Base-by-base conservation (phyloP, 805 yeast species). In the Wickerhamiella azyma region DNA sequence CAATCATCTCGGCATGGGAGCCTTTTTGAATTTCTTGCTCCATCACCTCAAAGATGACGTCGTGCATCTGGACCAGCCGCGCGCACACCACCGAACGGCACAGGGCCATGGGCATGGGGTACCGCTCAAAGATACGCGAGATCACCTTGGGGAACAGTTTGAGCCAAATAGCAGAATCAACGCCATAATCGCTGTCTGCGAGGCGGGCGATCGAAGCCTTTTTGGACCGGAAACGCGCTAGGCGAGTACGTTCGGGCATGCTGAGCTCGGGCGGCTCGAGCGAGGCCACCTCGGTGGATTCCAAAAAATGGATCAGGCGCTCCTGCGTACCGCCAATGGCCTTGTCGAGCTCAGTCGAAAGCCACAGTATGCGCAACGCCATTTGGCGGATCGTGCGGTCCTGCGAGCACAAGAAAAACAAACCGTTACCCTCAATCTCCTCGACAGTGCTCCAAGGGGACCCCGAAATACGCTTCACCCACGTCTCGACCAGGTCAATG, bases 131-230 rank as follows among this genome's bases (percentile, higher is more conserved):
- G 49, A 92, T 76, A 1, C 76, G 68, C 29, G 73, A 77, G 37
- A 92, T 64, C 2, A 92, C 65, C 32, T 72, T 74, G 1, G 96
- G 96, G 55, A 83, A 86, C 1, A 81, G 73, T 50, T 94, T 74
- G 55, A 89, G 81, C 98, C 98, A 92, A n/a, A 92, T 66, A 0
- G 97, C 94, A 1, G 94, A 79, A 64, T 92, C 98, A 9, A 92
- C 88, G 1, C 97, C 96, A 57, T 88, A 83, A 48, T 82, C 94
- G 1, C 94, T 82, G 53, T 85, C 95, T 0, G 95, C 95, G 6
- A 92, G 66, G 42, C 77, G 72, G 0, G 82, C 67, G n/a, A 94
- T 63, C 2, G 85, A 71, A 21, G 81, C 83, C 52, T 79, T 74
- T 48, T 72, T 54, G 64, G 74, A 44, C 61, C 61, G 50, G 68